Base-by-base conservation (phyloP, 2,329 filamentous ascomycete species). In the Sphaerostilbella broomeana region DNA sequence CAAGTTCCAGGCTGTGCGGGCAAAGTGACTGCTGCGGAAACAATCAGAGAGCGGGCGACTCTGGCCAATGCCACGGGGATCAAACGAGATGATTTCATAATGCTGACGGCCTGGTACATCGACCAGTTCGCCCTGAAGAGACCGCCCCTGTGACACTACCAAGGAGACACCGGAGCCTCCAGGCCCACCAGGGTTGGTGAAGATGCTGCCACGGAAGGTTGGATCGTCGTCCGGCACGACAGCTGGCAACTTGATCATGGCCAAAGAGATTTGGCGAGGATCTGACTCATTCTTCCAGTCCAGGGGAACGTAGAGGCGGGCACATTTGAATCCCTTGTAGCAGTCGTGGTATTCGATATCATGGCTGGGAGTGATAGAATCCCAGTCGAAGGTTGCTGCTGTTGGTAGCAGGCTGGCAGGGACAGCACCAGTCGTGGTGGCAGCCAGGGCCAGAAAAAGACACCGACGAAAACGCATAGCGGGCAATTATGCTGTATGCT, bases 151-250 rank as follows among this genome's bases (percentile, higher is more conserved):
- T 6, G 24, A 11, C 13, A 41, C 13, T 7, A 58, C 30, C 11
- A 55, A 46, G 0, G 19, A 18, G 4, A 67, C 55, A 6, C 67
- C 67, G 1, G 63, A 64, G 4, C 52, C 61, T 6, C 67, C 63
- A 0, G 67, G 67, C 0, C 67, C 67, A 20, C 68, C 67, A 1
- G 66, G 67, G 50, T 69, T 69, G 32, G 53, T 47, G 44, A 70
- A 53, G 24, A 69, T 52, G 31, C 64, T 61, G 18, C 67, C 67
- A 15, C 57, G 64, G 35, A 63, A 68, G 22, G 53, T 44, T 4
- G 56, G 54, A 40, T 64, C 58, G 16, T 49, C 29, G 13, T 60
- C 54, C 3, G 55, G 40, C 5, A 69, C 65, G 4, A 45, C 47
- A 17, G 65, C 64, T 0, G 64, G 62, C 5, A 61, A 53, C 38